These are phyloP conservation scores for Penicillium bovifimosum DNA, from an alignment of 495 filamentous ascomycete species.

Conservation along the genomic window DNA sequence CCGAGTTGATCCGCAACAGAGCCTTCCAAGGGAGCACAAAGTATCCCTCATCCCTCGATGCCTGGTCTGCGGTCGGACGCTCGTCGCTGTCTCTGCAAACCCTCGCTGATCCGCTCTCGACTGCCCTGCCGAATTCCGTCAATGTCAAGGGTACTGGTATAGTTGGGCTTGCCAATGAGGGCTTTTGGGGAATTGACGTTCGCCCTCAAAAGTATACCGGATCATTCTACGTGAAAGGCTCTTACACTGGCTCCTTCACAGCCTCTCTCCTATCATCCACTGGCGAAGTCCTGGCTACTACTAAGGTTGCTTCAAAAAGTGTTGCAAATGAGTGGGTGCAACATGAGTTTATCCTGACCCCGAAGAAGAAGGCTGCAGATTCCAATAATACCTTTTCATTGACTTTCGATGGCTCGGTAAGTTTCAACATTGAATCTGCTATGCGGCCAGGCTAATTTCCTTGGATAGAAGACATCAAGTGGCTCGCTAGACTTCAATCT, in stretches of 20 bases:
- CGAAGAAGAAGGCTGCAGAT: conserved; percentile 42
- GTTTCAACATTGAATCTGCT: background rate
- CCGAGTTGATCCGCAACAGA: conserved; percentile 65
- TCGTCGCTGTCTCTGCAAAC: conserved; percentile 49
- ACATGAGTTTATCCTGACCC: conserved; percentile 32
- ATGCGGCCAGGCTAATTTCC: background rate
- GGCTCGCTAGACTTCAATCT: conserved; percentile 59
- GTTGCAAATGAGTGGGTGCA: conserved; percentile 26
- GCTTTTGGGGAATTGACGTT: conserved; percentile 61
- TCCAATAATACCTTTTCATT: conserved; percentile 61
- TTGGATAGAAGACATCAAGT: conserved; percentile 33
- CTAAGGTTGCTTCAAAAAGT: conserved; percentile 24
- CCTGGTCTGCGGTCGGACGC: conserved; percentile 50
- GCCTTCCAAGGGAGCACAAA: conserved; percentile 56
- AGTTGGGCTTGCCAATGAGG: conserved; percentile 52
- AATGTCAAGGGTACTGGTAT: conserved; percentile 44
- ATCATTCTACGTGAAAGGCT: conserved; percentile 53
- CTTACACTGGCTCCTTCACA: conserved; percentile 28
- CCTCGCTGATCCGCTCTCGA: conserved; percentile 49
- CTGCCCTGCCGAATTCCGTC: conserved; percentile 56
- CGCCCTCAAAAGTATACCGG: conserved; percentile 46
- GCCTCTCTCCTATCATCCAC: conserved; percentile 28
- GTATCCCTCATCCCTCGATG: conserved; percentile 44
- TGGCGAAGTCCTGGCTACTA: conserved; percentile 27
- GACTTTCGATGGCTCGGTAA: conserved; percentile 49